Evolutionary conservation across 306 rosid genomes (phyloP), one percentile per base, ranked within the genome.

Genomic region (Fragaria nilgerrensis): DNA sequence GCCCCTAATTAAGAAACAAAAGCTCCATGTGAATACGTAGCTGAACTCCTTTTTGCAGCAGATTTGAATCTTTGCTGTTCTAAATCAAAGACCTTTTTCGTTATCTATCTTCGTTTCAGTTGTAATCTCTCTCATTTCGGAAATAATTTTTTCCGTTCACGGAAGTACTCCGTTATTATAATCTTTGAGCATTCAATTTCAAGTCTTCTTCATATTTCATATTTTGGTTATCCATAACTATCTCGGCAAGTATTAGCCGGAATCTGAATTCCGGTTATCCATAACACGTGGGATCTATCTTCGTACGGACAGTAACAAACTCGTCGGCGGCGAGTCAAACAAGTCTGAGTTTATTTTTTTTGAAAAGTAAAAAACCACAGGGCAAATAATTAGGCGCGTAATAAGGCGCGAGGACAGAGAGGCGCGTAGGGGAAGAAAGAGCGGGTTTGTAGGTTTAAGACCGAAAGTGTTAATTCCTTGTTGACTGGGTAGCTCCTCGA

Each of bases 41-140:
- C 77, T 27, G 75, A 82, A 68, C 55, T 69, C 23, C 44, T 67
- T 81, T 86, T 86, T 83, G 79, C 87, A 75, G 73, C 85, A 36
- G 81, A 34, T 36, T 75, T 70, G 34, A 16, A 9, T 16, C 61
- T 58, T 39, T 77, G 85, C 81, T 86, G 63, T 79, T 66, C 58
- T 63, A 47, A 73, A 47, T 58, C 71, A 78, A 70, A 74, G 44
- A 71, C 22, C 80, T 25, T 65, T 61, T 22, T 83, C 68, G 39
- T 23, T 27, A n/a, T 50, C 29, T 2, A 19, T n/a, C 25, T 22
- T 19, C 22, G 10, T 48, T 76, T 43, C 43, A 68, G 80, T 11
- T 79, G 77, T 75, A 76, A 79, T 52, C 34, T 68, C 61, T 63
- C 41, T 14, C 1, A 34, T 27, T 50, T 59, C 39, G 64, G 85